A percentile compares a stretch with the other conserved stretches of the same genome.
Conservation (phyloP, 1,284 basidiomycete genomes). For the Cutaneotrichosporon sp. region DNA sequence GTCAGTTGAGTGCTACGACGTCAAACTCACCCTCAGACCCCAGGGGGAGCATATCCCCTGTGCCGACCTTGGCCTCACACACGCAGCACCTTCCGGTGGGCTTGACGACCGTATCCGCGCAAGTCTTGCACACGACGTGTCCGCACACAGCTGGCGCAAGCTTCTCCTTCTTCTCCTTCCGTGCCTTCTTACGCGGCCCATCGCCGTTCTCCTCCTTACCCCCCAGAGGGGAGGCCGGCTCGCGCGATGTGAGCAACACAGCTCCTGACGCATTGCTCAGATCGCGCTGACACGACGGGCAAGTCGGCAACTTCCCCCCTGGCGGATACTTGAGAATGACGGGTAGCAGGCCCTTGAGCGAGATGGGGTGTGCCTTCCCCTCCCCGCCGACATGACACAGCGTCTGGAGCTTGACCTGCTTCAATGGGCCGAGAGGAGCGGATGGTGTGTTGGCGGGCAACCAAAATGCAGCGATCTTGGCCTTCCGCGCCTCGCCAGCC, state of each 20-base stretch:
- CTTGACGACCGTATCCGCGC: constrained; percentile 74
- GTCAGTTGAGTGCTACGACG: constrained; percentile 10
- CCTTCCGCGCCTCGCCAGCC: constrained; percentile 71
- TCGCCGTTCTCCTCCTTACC: constrained; percentile 32
- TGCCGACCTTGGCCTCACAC: constrained; percentile 62
- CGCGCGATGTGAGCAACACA: constrained; percentile 58
- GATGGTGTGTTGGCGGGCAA: constrained; percentile 81
- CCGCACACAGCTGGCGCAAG: constrained; percentile 59
- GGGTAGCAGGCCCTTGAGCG: constrained; percentile 71
- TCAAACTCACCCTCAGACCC: constrained; percentile 69
- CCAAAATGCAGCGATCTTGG: constrained; percentile 93
- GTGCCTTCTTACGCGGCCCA: constrained; percentile 34
- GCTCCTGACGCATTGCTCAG: constrained; percentile 74
- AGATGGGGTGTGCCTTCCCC: constrained; percentile 54
- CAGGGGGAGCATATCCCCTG: constrained; percentile 40
- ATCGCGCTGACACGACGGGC: constrained; percentile 82
- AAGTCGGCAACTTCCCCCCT: constrained; percentile 60
- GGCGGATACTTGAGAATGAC: constrained; percentile 68
- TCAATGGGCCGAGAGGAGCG: constrained; percentile 62
- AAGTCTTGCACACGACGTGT: constrained; percentile 83
- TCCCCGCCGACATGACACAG: constrained; percentile 75
- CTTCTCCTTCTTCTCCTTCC: constrained; percentile 44
- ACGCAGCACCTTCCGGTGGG: constrained; percentile 74
- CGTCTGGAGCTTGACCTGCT: constrained; percentile 79
- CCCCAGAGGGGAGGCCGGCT: constrained; percentile 18